Evolutionary conservation across 768 basidiomycete genomes (phyloP), one percentile per base, ranked within the genome.

Genomic region (Pseudohyphozyma bogoriensis): DNA sequence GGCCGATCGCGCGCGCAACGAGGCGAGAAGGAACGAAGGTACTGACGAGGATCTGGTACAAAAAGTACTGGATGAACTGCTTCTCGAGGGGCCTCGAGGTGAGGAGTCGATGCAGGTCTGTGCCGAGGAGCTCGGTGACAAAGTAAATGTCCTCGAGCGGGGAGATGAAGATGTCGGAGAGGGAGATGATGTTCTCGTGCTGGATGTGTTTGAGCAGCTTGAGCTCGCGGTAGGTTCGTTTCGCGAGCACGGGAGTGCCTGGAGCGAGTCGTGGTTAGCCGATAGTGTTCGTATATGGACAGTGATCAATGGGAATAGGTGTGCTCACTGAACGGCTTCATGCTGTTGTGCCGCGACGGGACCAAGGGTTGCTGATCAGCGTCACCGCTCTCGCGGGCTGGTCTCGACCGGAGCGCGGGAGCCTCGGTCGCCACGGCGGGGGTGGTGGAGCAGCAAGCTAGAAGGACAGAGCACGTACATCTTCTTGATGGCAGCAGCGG

Each of bases 41-140:
- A 76, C 85, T 58, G 59, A 91, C 91, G 60, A 99, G 80, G 65
- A 99, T 99, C 75, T 99, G 95, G 77, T 99, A 99, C 31, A 99
- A 78, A 79, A 99, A 99, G 75, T 99, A 99, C 73, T 99, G 95
- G 60, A 97, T 97, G 76, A 99, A 99, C 73, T 99, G 95, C 78
- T 99, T 97, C 78, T 99, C 95, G 70, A 99, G 79, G 16, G 95
- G 95, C 46, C 95, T 81, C 32, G 90, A 93, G 22, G 95, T 97
- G 68, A 99, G 80, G 35, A 99, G 82, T 63, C 95, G 89, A 73
- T 99, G 95, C 18, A 99, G 81, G 78, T 99, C 95, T 65, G 95
- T 99, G 49, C 95, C 95, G 54, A 99, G 82, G 18, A 99, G 83
- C 70, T 99, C 95, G 20, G 95, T 99, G 55, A 99, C 95, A 73